Evolutionary conservation across 345 rosid species (phyloP).

Genomic region (Bruguiera gymnorhiza): DNA sequence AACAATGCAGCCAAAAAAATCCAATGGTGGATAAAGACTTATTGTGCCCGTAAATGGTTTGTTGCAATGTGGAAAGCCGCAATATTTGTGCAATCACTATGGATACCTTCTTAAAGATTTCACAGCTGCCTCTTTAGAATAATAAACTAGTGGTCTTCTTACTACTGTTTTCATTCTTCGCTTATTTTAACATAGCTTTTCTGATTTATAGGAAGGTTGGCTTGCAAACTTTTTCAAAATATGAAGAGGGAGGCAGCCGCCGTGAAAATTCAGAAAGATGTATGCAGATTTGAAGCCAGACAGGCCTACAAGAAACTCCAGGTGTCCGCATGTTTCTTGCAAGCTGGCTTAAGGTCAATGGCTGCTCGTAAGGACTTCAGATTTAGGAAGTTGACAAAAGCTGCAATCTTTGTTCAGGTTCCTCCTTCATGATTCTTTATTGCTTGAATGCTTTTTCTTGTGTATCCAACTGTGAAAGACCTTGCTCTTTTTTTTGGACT

Average conservation of each 20-base stretch:
- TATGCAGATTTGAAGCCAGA: conserved; percentile 45
- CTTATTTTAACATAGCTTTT: conserved; percentile 12
- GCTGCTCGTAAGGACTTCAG: conserved; percentile 62
- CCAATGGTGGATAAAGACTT: conserved; percentile 71
- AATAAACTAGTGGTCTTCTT: not conserved
- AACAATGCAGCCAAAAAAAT: conserved; percentile 75
- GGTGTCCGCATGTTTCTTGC: conserved; percentile 46
- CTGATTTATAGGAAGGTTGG: conserved; percentile 53
- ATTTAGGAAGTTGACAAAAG: conserved; percentile 58
- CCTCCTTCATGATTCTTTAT: not conserved
- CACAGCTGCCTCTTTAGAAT: not conserved
- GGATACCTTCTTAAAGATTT: conserved; percentile 11
- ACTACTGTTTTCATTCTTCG: not conserved
- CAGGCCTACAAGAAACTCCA: conserved; percentile 50
- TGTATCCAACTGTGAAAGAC: not conserved
- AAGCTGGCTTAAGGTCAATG: conserved; percentile 66
- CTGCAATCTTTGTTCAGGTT: conserved; percentile 62
- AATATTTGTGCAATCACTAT: conserved; percentile 50
- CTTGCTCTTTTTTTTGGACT: not conserved
- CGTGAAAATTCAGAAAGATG: conserved; percentile 65
- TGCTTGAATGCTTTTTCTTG: not conserved
- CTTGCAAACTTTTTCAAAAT: conserved; percentile 43
- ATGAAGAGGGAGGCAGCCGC: conserved; percentile 60
- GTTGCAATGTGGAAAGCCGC: conserved; percentile 61
- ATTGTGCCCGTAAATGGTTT: conserved; percentile 63